phyloP scores from a whole-genome alignment of 495 filamentous ascomycete genomes.

The Lophiotrema nucula region DNA sequence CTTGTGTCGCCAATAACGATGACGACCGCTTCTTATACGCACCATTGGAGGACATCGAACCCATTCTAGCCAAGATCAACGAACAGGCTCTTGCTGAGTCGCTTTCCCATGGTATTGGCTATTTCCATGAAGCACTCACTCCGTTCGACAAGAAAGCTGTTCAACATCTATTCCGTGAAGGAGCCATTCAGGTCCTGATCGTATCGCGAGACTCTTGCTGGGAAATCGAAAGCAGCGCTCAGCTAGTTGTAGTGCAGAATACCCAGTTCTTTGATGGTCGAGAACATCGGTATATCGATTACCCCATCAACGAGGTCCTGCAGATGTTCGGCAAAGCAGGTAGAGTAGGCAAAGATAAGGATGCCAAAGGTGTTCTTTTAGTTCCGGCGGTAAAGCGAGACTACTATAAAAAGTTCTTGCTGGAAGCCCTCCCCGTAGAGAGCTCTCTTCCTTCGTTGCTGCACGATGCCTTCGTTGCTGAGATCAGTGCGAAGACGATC shows the following conservation, averaged over 20 bases:
- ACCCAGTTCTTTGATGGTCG: constrained; percentile 98
- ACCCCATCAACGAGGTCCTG: constrained; percentile 92
- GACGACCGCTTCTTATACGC: constrained; percentile 92
- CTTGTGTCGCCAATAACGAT: constrained; percentile 82
- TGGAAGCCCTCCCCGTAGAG: constrained; percentile 93
- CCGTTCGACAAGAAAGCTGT: constrained; percentile 90
- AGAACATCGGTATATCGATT: constrained; percentile 97
- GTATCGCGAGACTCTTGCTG: constrained; percentile 95
- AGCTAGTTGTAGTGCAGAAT: constrained; percentile 93
- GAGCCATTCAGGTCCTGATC: constrained; percentile 89
- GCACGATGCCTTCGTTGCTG: constrained; percentile 94
- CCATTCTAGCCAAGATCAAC: constrained; percentile 74
- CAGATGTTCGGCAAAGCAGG: constrained; percentile 98
- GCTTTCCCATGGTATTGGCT: constrained; percentile 93
- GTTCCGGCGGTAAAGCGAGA: constrained; percentile 89
- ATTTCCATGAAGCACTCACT: constrained; percentile 91
- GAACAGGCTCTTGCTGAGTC: constrained; percentile 87
- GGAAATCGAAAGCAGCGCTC: constrained; percentile 85
- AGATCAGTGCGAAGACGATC: constrained; percentile 91
- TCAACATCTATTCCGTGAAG: constrained; percentile 82
- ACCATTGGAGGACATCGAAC: constrained; percentile 73
- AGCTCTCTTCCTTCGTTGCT: constrained; percentile 88
- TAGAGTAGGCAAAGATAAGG: constrained; percentile 73
- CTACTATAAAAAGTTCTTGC: constrained; percentile 98
- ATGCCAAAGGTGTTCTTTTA: constrained; percentile 89